Evolutionary conservation across 2,329 filamentous ascomycete species (phyloP).

Genomic region (Stenocarpella maydis): DNA sequence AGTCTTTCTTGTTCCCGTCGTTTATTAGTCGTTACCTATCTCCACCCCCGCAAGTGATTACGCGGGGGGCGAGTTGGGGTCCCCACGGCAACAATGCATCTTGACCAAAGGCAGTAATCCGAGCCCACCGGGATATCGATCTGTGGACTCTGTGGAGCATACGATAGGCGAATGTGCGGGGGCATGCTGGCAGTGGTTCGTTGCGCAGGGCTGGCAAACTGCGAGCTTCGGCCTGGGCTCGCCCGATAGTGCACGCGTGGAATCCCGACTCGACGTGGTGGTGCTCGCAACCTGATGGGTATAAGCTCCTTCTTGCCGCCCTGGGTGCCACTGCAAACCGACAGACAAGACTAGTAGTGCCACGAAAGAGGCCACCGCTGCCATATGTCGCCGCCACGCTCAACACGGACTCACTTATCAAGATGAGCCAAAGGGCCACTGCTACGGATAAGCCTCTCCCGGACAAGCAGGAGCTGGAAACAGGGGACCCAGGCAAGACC

Average conservation of each 20-base stretch:
- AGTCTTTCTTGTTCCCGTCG: too few species aligned
- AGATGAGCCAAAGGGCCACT: background rate
- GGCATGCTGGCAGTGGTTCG: too few species aligned
- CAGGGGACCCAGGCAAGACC: background rate
- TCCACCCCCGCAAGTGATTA: conserved; percentile 11
- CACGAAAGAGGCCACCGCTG: background rate
- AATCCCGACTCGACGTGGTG: background rate
- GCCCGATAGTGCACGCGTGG: background rate
- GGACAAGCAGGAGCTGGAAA: background rate
- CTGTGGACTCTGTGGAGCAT: background rate
- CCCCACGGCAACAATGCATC: background rate
- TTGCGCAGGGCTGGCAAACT: too few species aligned
- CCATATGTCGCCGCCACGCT: background rate
- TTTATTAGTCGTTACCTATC: background rate
- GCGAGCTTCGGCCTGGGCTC: conserved; percentile 5
- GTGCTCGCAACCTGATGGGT: conserved; percentile 14
- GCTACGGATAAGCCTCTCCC: background rate
- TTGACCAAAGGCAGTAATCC: conserved; percentile 21
- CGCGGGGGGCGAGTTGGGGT: conserved; percentile 5
- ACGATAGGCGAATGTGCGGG: conserved; percentile 1
- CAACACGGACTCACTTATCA: background rate
- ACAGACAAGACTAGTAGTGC: background rate
- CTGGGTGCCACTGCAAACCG: background rate
- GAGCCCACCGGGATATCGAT: conserved; percentile 11
- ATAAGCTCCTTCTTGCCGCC: conserved; percentile 12